Percentiles rank a stretch among this genome's conserved stretches.
Conservation (phyloP, 257 asterid genomes). For the Cordia subcordata region DNA sequence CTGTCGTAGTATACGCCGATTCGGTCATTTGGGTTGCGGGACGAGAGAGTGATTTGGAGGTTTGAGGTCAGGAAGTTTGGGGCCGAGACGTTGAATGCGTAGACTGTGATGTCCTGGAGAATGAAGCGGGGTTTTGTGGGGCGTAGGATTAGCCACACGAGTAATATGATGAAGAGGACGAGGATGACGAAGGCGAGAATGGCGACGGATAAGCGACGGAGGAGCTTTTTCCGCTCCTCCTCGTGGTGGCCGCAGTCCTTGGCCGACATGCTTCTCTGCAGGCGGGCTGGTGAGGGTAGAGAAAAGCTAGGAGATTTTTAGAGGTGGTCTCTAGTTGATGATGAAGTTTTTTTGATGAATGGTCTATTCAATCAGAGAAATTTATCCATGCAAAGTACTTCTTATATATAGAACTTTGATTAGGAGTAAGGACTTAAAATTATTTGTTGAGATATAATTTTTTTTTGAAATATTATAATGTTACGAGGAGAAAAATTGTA, state of each 20-base stretch:
- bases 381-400: neutral
- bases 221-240: conserved; percentile 24
- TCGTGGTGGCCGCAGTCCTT: conserved; percentile 57
- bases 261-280: conserved; percentile 32
- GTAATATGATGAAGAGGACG: conserved; percentile 48
- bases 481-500: too few species aligned
- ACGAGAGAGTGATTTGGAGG: conserved; percentile 52
- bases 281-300: neutral
- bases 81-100: conserved; percentile 55
- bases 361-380: neutral
- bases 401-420: neutral
- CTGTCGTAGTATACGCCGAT: conserved; percentile 59
- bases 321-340: neutral
- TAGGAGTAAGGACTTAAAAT: neutral
- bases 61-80: conserved; percentile 46
- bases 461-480: too few species aligned
- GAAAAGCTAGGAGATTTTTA: neutral
- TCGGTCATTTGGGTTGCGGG: conserved; percentile 53
- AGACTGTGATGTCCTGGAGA: conserved; percentile 67
- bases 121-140: conserved; percentile 62
- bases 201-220: conserved; percentile 26
- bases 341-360: neutral
- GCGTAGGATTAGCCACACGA: conserved; percentile 59
- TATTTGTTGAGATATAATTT: neutral
- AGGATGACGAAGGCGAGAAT: conserved; percentile 12